phyloP scores from a whole-genome alignment of 495 filamentous ascomycete species.

The Durotheca rogersii region DNA sequence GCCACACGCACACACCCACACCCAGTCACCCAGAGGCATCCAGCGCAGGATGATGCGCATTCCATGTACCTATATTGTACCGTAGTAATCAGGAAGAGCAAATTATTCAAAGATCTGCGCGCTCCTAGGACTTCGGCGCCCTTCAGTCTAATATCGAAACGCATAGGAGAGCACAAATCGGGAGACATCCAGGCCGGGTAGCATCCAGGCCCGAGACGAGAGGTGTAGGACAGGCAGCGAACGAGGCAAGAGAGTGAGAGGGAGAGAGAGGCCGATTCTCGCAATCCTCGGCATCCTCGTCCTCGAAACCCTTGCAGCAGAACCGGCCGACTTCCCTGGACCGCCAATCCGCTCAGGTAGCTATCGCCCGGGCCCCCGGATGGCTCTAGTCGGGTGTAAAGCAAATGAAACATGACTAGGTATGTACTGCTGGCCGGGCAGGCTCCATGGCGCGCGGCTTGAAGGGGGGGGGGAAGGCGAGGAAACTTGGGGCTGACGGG shows the following conservation, averaged over 20 bases:
- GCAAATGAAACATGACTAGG: not conserved
- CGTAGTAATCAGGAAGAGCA: too few relatives aligned
- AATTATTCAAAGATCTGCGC: not conserved
- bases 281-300: not conserved
- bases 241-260: not conserved
- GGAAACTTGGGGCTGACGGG: conserved; percentile 10
- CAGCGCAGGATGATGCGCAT: not conserved
- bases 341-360: not conserved
- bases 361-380: not conserved
- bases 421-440: not conserved
- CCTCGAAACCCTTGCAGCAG: too few relatives aligned
- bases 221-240: not conserved
- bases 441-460: not conserved
- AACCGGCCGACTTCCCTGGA: too few relatives aligned
- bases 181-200: not conserved
- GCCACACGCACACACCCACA: too few relatives aligned
- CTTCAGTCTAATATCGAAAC: too few relatives aligned
- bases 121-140: too few relatives aligned
- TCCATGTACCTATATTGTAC: too few relatives aligned
- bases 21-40: too few relatives aligned
- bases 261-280: not conserved
- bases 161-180: not conserved
- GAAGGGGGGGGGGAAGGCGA: not conserved
- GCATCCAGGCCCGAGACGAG: too few relatives aligned
- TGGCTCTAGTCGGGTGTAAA: not conserved